A percentile compares a stretch with the other conserved stretches of the same genome.
phyloP scores from a whole-genome alignment of 257 asterid species.

The Rauvolfia tetraphylla region DNA sequence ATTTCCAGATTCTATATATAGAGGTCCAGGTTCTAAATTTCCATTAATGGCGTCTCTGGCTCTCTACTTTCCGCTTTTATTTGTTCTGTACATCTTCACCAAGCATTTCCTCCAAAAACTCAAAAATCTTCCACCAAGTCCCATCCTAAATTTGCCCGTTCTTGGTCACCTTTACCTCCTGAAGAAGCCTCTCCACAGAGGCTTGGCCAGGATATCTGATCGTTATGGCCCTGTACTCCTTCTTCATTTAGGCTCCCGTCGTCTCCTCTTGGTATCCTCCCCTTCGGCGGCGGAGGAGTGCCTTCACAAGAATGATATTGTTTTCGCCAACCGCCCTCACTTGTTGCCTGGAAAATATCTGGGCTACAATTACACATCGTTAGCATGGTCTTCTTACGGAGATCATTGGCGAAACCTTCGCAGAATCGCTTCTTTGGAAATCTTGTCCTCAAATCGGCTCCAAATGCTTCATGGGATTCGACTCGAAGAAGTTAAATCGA shows the following conservation, averaged over 20 bases:
- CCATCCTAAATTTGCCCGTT: conserved; percentile 43
- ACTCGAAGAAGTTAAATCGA: conserved; percentile 42
- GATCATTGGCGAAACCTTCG: conserved; percentile 68
- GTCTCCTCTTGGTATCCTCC: conserved; percentile 65
- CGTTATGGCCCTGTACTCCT: conserved; percentile 52
- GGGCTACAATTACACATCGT: conserved; percentile 48
- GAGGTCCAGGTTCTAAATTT: background rate
- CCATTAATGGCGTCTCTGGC: conserved; percentile 21
- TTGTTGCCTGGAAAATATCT: conserved; percentile 46
- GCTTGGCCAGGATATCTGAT: conserved; percentile 45
- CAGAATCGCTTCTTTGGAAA: conserved; percentile 43
- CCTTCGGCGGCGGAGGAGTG: conserved; percentile 68
- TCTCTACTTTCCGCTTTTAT: conserved; percentile 27
- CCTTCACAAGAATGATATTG: conserved; percentile 44
- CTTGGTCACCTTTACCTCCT: conserved; percentile 66
- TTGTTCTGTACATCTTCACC: conserved; percentile 40
- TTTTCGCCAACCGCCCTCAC: conserved; percentile 61
- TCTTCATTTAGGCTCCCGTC: conserved; percentile 62
- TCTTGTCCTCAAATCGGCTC: conserved; percentile 50
- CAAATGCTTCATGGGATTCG: conserved; percentile 54
- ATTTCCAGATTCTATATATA: too few relatives aligned
- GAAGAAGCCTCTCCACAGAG: conserved; percentile 48
- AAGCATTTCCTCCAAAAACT: conserved; percentile 33
- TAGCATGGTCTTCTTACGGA: conserved; percentile 53
- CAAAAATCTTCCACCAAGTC: conserved; percentile 55